These are phyloP conservation scores for Ganoderma multipileum DNA, from an alignment of 1,284 basidiomycete species.

Conservation along the genomic window DNA sequence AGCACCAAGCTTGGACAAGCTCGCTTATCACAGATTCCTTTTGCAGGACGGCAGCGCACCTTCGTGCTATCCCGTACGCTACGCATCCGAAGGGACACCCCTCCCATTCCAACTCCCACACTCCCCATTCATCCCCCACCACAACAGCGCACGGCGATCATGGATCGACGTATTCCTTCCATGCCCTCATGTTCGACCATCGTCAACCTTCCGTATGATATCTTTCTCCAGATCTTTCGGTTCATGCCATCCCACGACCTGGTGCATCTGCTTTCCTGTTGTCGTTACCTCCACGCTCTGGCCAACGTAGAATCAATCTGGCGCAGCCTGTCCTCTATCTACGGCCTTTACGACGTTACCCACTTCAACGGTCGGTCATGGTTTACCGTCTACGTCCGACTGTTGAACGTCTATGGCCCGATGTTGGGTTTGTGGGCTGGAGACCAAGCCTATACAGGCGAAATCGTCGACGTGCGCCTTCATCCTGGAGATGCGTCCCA, in stretches of 20 bases:
- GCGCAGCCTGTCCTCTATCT: slow-evolving; percentile 24
- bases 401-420: slow-evolving; percentile 33
- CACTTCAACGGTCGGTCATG: slow-evolving; percentile 30
- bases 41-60: background rate
- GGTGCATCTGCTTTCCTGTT: slow-evolving; percentile 34
- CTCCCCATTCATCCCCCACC: background rate
- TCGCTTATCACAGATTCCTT: slow-evolving; percentile 2
- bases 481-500: slow-evolving; percentile 13
- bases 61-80: background rate
- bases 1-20: background rate
- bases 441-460: slow-evolving; percentile 33
- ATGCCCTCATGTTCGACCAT: slow-evolving; percentile 1
- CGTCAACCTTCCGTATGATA: slow-evolving; percentile 33
- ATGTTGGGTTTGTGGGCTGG: slow-evolving; percentile 37
- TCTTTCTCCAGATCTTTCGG: slow-evolving; percentile 30
- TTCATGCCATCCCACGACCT: slow-evolving; percentile 31
- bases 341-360: slow-evolving; percentile 25
- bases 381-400: slow-evolving; percentile 30
- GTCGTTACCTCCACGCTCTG: slow-evolving; percentile 27
- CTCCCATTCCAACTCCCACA: background rate
- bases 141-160: background rate
- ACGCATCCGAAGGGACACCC: background rate
- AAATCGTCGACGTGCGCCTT: slow-evolving; percentile 30
- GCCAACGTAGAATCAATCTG: slow-evolving; percentile 34
- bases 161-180: background rate